Conservation (phyloP, 805 yeast genomes). For the Lipomyces lipofer region DNA sequence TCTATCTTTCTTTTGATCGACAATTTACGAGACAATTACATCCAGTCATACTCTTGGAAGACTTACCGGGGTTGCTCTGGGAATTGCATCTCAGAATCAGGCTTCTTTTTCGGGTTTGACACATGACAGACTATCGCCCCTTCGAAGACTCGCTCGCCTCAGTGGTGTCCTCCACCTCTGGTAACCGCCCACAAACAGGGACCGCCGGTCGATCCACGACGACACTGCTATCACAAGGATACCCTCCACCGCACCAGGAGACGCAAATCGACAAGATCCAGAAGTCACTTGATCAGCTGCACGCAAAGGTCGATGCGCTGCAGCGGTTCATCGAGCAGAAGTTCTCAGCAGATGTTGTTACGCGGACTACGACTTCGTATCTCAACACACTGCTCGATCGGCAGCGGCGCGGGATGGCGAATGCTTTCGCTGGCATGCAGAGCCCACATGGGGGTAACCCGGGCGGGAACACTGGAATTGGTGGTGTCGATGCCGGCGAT, state of each 20-base stretch:
- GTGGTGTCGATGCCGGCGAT: constrained; percentile 9
- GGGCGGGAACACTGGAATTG: constrained; percentile 1
- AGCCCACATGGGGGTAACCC: not conserved
- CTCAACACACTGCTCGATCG: constrained; percentile 8
- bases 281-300: constrained; percentile 35
- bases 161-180: constrained; percentile 18
- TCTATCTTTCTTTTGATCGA: no score
- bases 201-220: constrained; percentile 12
- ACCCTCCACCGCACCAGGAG: constrained; percentile 35
- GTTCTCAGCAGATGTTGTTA: constrained; percentile 3
- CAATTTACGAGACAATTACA: no score
- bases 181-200: no score
- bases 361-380: constrained; percentile 11
- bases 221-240: constrained; percentile 4
- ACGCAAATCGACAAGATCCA: constrained; percentile 19
- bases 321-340: constrained; percentile 32
- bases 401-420: constrained; percentile 5
- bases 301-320: constrained; percentile 35
- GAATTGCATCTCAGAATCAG: no score
- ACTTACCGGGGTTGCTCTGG: no score
- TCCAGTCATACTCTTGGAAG: no score
- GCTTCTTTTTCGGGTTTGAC: no score
- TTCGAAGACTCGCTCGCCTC: constrained; percentile 22
- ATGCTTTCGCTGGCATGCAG: not conserved
- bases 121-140: constrained; percentile 25